Evolutionary conservation across 192 early-diverging fungal species (phyloP), one percentile per base, ranked within the genome.

Genomic region (Rhizoclosmatium globosum): DNA sequence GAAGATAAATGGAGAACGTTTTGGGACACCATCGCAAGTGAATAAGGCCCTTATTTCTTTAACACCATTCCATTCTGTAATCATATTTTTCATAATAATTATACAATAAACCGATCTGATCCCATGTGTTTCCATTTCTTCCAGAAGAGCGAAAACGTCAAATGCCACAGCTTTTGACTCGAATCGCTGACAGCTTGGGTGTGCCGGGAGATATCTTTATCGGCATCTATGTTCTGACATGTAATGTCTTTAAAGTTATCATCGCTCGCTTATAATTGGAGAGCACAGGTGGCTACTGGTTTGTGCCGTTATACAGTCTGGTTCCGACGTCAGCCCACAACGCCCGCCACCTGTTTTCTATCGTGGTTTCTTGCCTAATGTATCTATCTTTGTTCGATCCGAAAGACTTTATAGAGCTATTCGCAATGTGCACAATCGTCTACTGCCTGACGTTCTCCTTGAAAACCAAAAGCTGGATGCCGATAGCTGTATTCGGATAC

Each of bases 311-410:
- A 46, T 72, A 39, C 42, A 21, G 21, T n/a, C 19, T 72, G 2
- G 56, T 72, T 39, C 70, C 70, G 2, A 39, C 21, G 19, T 9
- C 21, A 23, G 42, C 44, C 43, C 68, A 56, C 31, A 31, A 45
- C 13, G 7, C 58, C 57, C 80, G 83, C 31, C 88, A 89, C 64
- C 17, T 82, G 13, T 89, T 81, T 67, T 87, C 86, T 4, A 78
- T 87, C 61, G 58, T 74, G n/a, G 64, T 77, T 17, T 81, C 84
- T 2, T 59, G 59, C 9, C 15, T 71, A 13, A 57, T 86, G 1
- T 86, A 81, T 74, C 46, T 62, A 38, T 15, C 77, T 7, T 56
- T 89, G 76, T 89, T 89, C 62, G 31, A 62, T 19, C 2, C 71
- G 4, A 11, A 6, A 15, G 85, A 80, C 31, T 83, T 82, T 41